phyloP scores from a whole-genome alignment of 176 grass and related monocot species.

The Triticum urartu region DNA sequence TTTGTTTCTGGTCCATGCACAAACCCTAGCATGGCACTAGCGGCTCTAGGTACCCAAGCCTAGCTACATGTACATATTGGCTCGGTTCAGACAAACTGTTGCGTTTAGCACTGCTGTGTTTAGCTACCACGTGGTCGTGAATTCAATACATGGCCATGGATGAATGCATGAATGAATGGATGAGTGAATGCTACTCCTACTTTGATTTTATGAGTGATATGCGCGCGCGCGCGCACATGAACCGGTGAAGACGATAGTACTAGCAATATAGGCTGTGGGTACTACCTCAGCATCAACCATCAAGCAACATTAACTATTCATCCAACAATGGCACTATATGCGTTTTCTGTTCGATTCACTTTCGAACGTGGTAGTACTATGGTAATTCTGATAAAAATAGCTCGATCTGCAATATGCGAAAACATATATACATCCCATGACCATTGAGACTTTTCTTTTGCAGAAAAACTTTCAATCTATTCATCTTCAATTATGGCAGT shows the following conservation, averaged over 20 bases:
- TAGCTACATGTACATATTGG: background rate
- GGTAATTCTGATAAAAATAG: background rate
- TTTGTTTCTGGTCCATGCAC: constrained; percentile 63
- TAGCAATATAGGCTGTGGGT: background rate
- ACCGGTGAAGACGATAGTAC: background rate
- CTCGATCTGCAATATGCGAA: background rate
- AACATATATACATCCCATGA: background rate
- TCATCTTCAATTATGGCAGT: too few species aligned
- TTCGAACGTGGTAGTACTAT: background rate
- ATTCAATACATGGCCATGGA: constrained; percentile 35
- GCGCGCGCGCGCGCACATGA: constrained; percentile 1
- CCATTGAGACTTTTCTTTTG: too few species aligned
- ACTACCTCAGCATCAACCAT: background rate
- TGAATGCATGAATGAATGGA: constrained; percentile 9
- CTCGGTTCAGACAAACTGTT: constrained; percentile 53
- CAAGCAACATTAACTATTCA: background rate
- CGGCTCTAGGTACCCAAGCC: background rate
- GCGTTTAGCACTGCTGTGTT: constrained; percentile 43
- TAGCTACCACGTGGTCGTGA: constrained; percentile 46
- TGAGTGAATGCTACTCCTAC: constrained; percentile 37
- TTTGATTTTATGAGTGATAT: constrained; percentile 21
- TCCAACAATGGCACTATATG: background rate
- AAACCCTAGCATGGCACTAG: constrained; percentile 7
- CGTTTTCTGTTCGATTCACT: background rate
- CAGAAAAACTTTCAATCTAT: too few species aligned